Evolutionary conservation across 176 grass and related monocot genomes (phyloP).

Genomic region (Carex scoparia): DNA sequence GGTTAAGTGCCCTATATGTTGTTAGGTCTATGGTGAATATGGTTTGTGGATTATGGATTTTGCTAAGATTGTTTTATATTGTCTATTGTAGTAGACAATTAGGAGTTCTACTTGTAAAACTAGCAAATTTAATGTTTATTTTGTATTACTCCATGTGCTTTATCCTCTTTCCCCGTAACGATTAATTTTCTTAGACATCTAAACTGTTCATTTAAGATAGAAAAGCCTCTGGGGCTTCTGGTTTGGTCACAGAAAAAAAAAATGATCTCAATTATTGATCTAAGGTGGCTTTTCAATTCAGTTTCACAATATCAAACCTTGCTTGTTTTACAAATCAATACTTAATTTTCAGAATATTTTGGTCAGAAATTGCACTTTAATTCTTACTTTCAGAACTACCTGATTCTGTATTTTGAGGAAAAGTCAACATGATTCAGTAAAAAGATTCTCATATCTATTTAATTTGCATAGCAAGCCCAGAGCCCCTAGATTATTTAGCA

Average conservation of each 20-base stretch:
- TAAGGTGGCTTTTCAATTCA: neutral
- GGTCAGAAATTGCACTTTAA: neutral
- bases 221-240: neutral
- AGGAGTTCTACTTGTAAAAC: slow-evolving; percentile 29
- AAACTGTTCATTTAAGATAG: neutral
- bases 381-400: neutral
- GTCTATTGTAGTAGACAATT: slow-evolving; percentile 15
- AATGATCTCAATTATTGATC: neutral
- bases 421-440: too few species aligned
- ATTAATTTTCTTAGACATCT: neutral
- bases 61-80: slow-evolving; percentile 19
- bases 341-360: neutral
- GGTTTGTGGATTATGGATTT: neutral
- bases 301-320: neutral
- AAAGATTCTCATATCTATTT: too few species aligned
- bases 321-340: neutral
- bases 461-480: too few species aligned
- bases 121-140: slow-evolving; percentile 35
- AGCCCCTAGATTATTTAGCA: too few species aligned
- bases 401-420: neutral
- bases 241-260: neutral
- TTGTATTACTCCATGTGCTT: neutral
- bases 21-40: slow-evolving; percentile 26
- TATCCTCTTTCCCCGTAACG: neutral
- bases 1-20: slow-evolving; percentile 86